Base-by-base conservation (phyloP, 2,329 filamentous ascomycete genomes). In the Fusarium decemcellulare region DNA sequence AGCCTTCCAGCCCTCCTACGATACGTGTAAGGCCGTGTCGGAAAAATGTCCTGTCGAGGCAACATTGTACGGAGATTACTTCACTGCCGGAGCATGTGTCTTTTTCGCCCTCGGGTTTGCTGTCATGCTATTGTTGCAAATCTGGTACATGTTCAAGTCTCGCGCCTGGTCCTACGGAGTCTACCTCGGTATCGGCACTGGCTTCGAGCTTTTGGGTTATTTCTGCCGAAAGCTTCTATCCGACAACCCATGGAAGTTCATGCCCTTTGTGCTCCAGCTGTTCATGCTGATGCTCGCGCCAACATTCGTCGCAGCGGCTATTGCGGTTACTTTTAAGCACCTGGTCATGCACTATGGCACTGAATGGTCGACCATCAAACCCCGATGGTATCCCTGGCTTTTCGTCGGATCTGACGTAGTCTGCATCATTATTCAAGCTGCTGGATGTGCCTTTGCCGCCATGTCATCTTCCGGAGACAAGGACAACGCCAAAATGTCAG, bases 331-430 rank as follows among this genome's bases (percentile, higher is more conserved):
- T 3, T 50, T 50, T 30, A 50, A 50, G 39, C 37, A 54, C 29
- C 39, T 54, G 14, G 51, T 54, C 37, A 16, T 54, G 8, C 30
- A 54, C 27, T 54, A 54, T 27, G 37, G 51, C 14, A 11, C 5
- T 16, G 11, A 43, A 18, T 44, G 23, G 18, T 54, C 51, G 3
- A 5, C 37, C 9, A 43, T 54, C 6, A 54, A 14, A 27, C 51
- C 51, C 3, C 11, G 27, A 15, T 43, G 37, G 37, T 54, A 54
- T n/a, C 51, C 51, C n/a, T 54, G 51, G 51, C 37, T 54, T 8
- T 54, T 43, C 8, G 51, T 54, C 29, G 51, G 51, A 30, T 43
- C 51, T 10, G 51, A 54, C 16, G 23, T 54, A 5, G 51, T 54
- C 6, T 54, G 23, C 23, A 54, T 54, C 15, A 3, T 54, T 5